Percentiles rank a stretch among this genome's conserved stretches.
Conservation (phyloP, 1,284 basidiomycete genomes). For the Singerocomus rubriflavus region DNA sequence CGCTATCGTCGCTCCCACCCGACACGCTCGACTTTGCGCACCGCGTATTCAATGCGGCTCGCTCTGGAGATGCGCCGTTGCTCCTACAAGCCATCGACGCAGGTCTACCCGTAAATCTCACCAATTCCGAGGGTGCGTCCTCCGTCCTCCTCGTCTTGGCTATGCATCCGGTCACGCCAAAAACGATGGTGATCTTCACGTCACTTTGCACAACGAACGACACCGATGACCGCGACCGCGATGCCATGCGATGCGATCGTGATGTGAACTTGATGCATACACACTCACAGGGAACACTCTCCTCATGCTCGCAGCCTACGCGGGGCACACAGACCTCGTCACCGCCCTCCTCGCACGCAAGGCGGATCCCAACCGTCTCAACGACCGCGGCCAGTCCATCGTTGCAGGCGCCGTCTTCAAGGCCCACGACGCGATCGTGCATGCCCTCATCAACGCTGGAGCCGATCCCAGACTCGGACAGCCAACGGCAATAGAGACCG, state of each 20-base stretch:
- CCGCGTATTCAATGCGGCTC: conserved; percentile 75
- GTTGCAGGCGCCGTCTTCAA: conserved; percentile 86
- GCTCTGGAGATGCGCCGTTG: conserved; percentile 53
- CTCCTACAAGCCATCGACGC: conserved; percentile 62
- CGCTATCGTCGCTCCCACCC: conserved; percentile 29
- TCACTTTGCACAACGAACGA: too few relatives aligned
- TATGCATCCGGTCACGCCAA: too few relatives aligned
- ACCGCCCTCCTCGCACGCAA: conserved; percentile 51
- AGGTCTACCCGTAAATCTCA: conserved; percentile 76
- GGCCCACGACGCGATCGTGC: conserved; percentile 58
- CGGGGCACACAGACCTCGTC: conserved; percentile 63
- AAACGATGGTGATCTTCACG: too few relatives aligned
- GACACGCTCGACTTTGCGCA: conserved; percentile 68
- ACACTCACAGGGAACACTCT: conserved; percentile 63
- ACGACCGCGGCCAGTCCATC: conserved; percentile 77
- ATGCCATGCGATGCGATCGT: too few relatives aligned
- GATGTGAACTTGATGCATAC: too few relatives aligned
- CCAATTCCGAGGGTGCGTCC: conserved; percentile 66
- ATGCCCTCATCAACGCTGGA: conserved; percentile 55
- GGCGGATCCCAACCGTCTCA: conserved; percentile 69
- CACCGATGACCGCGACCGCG: too few relatives aligned
- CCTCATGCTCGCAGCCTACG: conserved; percentile 82
- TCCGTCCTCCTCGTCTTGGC: too few relatives aligned
- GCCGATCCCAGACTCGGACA: conserved; percentile 69
- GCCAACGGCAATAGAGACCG: conserved; percentile 73